Evolutionary conservation across 768 basidiomycete genomes (phyloP).

Genomic region (Mycena floridula): DNA sequence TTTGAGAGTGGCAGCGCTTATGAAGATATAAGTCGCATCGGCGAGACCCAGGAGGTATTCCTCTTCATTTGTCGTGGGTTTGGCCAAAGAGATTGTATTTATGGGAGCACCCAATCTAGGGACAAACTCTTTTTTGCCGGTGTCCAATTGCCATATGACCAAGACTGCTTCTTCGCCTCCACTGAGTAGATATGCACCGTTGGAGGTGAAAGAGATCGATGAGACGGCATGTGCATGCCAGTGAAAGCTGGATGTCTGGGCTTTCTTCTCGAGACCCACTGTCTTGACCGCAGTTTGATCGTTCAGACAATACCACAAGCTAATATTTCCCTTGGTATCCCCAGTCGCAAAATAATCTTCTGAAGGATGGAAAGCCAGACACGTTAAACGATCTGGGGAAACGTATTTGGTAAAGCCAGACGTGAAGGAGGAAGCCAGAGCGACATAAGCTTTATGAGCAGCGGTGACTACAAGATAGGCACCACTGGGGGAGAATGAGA

Average conservation of each 20-base stretch:
- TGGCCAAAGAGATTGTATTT: slow-evolving; percentile 56
- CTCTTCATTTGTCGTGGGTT: slow-evolving; percentile 53
- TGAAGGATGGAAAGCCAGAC: slow-evolving; percentile 80
- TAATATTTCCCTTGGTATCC: slow-evolving; percentile 76
- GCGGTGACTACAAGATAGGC: slow-evolving; percentile 71
- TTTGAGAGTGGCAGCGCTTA: slow-evolving; percentile 67
- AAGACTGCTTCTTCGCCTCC: slow-evolving; percentile 94
- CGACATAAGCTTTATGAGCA: slow-evolving; percentile 75
- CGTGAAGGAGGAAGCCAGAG: slow-evolving; percentile 45
- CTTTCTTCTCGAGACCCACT: slow-evolving; percentile 65
- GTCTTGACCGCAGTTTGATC: slow-evolving; percentile 44
- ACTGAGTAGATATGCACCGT: slow-evolving; percentile 88
- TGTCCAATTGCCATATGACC: slow-evolving; percentile 95
- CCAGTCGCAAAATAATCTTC: slow-evolving; percentile 97
- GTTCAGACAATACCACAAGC: slow-evolving; percentile 90
- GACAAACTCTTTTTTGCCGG: slow-evolving; percentile 85
- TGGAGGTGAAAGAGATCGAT: slow-evolving; percentile 78
- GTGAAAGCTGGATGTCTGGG: slow-evolving; percentile 82
- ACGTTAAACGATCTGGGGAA: slow-evolving; percentile 74
- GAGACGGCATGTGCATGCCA: slow-evolving; percentile 97
- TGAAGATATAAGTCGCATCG: slow-evolving; percentile 76
- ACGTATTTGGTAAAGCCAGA: slow-evolving; percentile 79
- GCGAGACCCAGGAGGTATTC: slow-evolving; percentile 81
- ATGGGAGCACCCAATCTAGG: slow-evolving; percentile 90
- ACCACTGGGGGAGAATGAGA: slow-evolving; percentile 72